phyloP scores from a whole-genome alignment of 306 rosid genomes.

The Cercis canadensis region DNA sequence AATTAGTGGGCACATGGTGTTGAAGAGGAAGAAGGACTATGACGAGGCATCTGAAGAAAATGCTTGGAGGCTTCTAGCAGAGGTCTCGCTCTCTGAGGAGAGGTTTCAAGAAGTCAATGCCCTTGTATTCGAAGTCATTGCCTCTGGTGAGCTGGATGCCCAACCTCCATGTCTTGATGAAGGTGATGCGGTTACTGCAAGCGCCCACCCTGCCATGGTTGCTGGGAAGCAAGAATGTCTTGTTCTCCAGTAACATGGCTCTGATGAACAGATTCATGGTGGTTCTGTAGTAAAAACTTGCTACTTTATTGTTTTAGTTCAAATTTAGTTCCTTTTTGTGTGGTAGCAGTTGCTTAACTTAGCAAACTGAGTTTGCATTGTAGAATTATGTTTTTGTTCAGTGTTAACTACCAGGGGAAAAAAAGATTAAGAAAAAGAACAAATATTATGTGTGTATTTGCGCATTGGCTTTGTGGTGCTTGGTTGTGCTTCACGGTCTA shows the following conservation, averaged over 20 bases:
- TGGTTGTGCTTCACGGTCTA: slow-evolving; percentile 3
- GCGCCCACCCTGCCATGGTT: slow-evolving; percentile 45
- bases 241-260: slow-evolving; percentile 57
- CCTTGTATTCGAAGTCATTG: slow-evolving; percentile 72
- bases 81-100: slow-evolving; percentile 88
- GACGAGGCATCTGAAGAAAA: slow-evolving; percentile 91
- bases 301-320: slow-evolving; percentile 37
- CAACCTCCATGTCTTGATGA: slow-evolving; percentile 31
- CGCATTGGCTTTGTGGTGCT: slow-evolving; percentile 4
- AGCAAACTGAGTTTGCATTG: slow-evolving; percentile 45
- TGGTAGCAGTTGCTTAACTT: slow-evolving; percentile 47
- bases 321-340: slow-evolving; percentile 33
- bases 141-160: slow-evolving; percentile 38
- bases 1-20: slow-evolving; percentile 94
- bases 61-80: slow-evolving; percentile 95
- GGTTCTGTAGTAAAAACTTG: slow-evolving; percentile 36
- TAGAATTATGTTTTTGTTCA: slow-evolving; percentile 25
- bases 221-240: slow-evolving; percentile 74
- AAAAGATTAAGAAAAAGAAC: too few species aligned
- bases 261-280: slow-evolving; percentile 28
- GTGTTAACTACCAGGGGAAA: neutral
- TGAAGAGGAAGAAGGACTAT: slow-evolving; percentile 89
- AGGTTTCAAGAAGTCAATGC: slow-evolving; percentile 85
- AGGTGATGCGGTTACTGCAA: slow-evolving; percentile 41
- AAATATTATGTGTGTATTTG: slow-evolving; percentile 3